Conservation (phyloP, 1,284 basidiomycete species). For the Mycosarcoma maydis region DNA sequence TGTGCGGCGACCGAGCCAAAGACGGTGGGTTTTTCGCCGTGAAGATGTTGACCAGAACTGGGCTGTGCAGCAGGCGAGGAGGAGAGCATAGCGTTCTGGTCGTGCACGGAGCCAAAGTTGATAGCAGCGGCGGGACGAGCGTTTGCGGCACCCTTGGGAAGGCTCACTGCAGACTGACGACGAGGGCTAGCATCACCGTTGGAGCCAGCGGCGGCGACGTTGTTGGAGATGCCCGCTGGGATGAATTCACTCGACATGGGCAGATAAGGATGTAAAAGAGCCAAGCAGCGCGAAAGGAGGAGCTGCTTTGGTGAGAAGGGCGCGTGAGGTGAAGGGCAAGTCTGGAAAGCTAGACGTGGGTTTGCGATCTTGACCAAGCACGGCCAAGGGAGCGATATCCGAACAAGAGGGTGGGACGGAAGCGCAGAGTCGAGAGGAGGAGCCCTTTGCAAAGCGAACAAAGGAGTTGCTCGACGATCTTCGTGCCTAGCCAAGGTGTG, state of each 20-base stretch:
- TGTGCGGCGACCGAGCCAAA: constrained; percentile 66
- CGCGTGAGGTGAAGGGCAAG: background rate
- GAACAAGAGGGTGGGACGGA: constrained; percentile 8
- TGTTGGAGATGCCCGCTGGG: constrained; percentile 36
- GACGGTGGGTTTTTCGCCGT: constrained; percentile 64
- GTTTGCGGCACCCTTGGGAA: constrained; percentile 53
- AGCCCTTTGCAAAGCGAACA: constrained; percentile 7
- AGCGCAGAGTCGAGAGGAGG: constrained; percentile 16
- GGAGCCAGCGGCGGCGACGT: constrained; percentile 40
- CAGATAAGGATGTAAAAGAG: constrained; percentile 32
- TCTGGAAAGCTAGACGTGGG: no score
- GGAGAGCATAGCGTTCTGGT: constrained; percentile 67
- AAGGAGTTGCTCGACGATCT: constrained; percentile 11
- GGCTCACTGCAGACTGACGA: constrained; percentile 60
- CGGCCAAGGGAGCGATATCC: constrained; percentile 3
- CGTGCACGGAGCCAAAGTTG: constrained; percentile 68
- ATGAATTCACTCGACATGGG: constrained; percentile 52
- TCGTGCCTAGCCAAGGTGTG: constrained; percentile 9
- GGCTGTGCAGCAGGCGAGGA: constrained; percentile 68
- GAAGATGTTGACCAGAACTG: constrained; percentile 59
- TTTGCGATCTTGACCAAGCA: background rate
- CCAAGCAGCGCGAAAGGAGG: constrained; percentile 24
- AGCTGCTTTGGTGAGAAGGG: constrained; percentile 19
- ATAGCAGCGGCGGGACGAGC: constrained; percentile 56
- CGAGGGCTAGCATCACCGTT: constrained; percentile 46